Percentiles rank a stretch among this genome's conserved stretches.
Evolutionary conservation across 1,284 basidiomycete species (phyloP).

Genomic region (Sutorius eximius): DNA sequence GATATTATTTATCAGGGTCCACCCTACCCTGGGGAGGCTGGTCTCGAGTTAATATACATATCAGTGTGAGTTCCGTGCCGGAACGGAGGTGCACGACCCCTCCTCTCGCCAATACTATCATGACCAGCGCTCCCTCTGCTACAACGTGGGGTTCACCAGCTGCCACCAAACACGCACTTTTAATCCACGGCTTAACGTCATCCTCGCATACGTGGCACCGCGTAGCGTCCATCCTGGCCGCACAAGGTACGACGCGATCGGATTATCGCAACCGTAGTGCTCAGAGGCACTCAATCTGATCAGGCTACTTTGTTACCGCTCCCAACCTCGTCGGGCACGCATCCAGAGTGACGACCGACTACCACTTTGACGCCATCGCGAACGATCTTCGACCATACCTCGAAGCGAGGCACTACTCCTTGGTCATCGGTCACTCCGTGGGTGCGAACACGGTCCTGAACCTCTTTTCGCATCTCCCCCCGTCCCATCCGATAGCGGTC

Average conservation of each 20-base stretch:
- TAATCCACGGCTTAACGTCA: slow-evolving; percentile 26
- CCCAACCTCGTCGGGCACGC: slow-evolving; percentile 28
- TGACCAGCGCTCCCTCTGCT: slow-evolving; percentile 15
- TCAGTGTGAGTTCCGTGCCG: no score
- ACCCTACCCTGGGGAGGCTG: no score
- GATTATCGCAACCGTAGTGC: not conserved
- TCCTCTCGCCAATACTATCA: not conserved
- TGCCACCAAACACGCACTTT: slow-evolving; percentile 18
- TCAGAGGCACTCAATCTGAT: not conserved
- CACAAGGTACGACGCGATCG: slow-evolving; percentile 15
- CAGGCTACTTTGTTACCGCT: slow-evolving; percentile 29
- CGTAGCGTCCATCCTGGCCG: slow-evolving; percentile 20
- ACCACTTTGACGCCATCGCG: slow-evolving; percentile 9
- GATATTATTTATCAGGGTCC: no score
- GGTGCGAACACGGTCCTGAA: slow-evolving; percentile 14
- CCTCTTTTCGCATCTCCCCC: slow-evolving; percentile 20
- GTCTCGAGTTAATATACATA: no score
- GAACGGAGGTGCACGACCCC: no score
- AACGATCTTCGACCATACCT: slow-evolving; percentile 28
- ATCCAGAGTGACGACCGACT: slow-evolving; percentile 13
- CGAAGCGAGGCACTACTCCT: slow-evolving; percentile 10
- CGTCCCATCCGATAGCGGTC: slow-evolving; percentile 17
- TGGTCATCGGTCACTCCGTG: slow-evolving; percentile 29
- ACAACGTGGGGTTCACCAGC: slow-evolving; percentile 24
- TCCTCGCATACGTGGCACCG: slow-evolving; percentile 25